A percentile compares a stretch with the other conserved stretches of the same genome.
Evolutionary conservation across 75 land plant genomes (phyloP).

Genomic region (Larix kaempferi): DNA sequence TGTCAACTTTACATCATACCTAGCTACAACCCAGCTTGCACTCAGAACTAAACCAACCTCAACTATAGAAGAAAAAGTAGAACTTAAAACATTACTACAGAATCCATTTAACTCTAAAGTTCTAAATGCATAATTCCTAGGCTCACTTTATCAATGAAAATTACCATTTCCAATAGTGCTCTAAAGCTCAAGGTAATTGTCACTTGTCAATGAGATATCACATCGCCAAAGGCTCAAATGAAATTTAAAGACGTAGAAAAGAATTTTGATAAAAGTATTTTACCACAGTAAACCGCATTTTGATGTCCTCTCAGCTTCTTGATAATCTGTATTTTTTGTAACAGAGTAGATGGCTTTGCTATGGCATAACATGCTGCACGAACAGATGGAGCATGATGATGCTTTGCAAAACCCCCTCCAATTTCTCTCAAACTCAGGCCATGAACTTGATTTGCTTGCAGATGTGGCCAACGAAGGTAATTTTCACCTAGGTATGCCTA

Average conservation of each 20-base stretch:
- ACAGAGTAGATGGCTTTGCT: slow-evolving; percentile 83
- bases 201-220: too few species aligned
- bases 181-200: too few species aligned
- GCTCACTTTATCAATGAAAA: too few species aligned
- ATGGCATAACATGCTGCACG: slow-evolving; percentile 91
- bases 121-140: too few species aligned
- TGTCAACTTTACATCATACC: not conserved
- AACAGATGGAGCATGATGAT: slow-evolving; percentile 88
- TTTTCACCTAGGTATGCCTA: slow-evolving; percentile 26
- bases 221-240: not conserved
- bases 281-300: slow-evolving; percentile 98
- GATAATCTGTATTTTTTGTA: slow-evolving; percentile 80
- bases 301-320: slow-evolving; percentile 85
- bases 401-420: slow-evolving; percentile 91
- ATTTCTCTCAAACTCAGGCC: slow-evolving; percentile 85
- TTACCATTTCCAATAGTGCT: too few species aligned
- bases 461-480: slow-evolving; percentile 92
- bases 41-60: not conserved
- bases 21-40: not conserved
- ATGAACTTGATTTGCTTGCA: slow-evolving; percentile 86
- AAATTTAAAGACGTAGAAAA: not conserved
- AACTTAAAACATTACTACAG: too few species aligned
- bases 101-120: too few species aligned
- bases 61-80: not conserved
- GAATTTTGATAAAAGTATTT: not conserved